These are phyloP conservation scores for Neurospora sp. DNA, from an alignment of 495 filamentous ascomycete genomes.

Conservation along the genomic window DNA sequence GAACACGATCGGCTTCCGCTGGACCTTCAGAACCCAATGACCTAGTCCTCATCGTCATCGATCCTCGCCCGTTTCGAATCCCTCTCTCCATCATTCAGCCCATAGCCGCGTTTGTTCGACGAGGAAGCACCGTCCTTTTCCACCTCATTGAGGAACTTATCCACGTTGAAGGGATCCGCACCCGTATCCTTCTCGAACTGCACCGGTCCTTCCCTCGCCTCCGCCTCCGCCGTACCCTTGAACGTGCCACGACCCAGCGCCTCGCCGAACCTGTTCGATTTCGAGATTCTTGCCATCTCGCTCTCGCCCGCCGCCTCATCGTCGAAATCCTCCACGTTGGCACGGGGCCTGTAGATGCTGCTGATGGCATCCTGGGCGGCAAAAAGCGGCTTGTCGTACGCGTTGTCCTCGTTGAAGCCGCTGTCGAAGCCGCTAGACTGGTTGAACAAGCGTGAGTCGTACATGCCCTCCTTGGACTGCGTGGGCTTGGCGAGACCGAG, in stretches of 20 bases:
- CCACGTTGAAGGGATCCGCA: conserved; percentile 82
- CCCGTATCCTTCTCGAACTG: conserved; percentile 90
- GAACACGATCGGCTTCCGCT: neutral
- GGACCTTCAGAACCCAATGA: neutral
- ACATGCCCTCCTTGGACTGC: conserved; percentile 83
- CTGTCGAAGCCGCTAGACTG: conserved; percentile 77
- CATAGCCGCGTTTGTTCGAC: conserved; percentile 69
- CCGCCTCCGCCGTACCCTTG: conserved; percentile 77
- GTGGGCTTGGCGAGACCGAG: conserved; percentile 93
- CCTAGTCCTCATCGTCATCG: conserved; percentile 54
- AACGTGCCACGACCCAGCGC: conserved; percentile 85
- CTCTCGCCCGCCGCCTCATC: conserved; percentile 70
- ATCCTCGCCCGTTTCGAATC: conserved; percentile 68
- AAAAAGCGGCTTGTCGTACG: conserved; percentile 95
- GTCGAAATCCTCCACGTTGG: conserved; percentile 58
- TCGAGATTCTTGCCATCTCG: conserved; percentile 81
- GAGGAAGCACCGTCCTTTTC: conserved; percentile 33
- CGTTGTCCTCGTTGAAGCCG: conserved; percentile 96
- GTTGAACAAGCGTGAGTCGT: conserved; percentile 92
- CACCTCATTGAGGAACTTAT: conserved; percentile 81
- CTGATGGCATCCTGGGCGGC: conserved; percentile 92
- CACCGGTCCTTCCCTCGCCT: conserved; percentile 85
- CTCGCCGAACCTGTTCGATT: conserved; percentile 68
- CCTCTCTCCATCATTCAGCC: conserved; percentile 67
- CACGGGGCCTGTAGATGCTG: conserved; percentile 82